A percentile compares a stretch with the other conserved stretches of the same genome.
These are phyloP conservation scores for Dactylellina sp. DNA, from an alignment of 2,329 filamentous ascomycete species.

Conservation along the genomic window DNA sequence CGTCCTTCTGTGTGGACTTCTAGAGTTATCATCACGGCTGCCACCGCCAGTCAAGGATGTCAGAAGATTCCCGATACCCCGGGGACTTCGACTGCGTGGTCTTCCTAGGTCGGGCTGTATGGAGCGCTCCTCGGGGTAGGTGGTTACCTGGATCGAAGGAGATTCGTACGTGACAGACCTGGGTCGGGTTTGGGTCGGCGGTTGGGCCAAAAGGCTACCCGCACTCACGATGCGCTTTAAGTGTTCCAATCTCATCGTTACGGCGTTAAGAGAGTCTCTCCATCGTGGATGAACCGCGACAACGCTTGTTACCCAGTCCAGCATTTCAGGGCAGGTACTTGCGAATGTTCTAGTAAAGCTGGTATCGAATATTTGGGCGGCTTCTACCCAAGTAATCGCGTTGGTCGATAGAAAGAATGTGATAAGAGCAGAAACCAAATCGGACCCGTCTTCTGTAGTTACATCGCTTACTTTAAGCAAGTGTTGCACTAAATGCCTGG, in stretches of 20 bases:
- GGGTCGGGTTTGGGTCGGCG: constrained; percentile 23
- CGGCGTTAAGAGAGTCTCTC: constrained; percentile 48
- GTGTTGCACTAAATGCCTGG: constrained; percentile 31
- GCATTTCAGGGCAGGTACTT: constrained; percentile 30
- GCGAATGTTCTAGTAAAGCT: constrained; percentile 28
- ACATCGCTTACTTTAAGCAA: constrained; percentile 53
- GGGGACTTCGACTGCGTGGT: constrained; percentile 42
- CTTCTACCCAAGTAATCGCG: constrained; percentile 49
- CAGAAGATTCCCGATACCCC: constrained; percentile 29
- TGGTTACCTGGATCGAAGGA: constrained; percentile 41
- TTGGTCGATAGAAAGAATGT: constrained; percentile 54
- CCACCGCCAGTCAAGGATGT: constrained; percentile 18
- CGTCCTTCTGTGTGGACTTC: constrained; percentile 42
- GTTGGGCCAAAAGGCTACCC: constrained; percentile 12
- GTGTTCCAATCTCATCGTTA: constrained; percentile 35
- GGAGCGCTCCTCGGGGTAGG: constrained; percentile 13
- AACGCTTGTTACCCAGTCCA: constrained; percentile 47
- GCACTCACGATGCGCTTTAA: constrained; percentile 31
- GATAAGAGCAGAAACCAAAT: constrained; percentile 43
- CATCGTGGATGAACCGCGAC: constrained; percentile 48
- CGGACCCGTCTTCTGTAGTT: constrained; percentile 50
- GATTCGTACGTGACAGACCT: constrained; percentile 41
- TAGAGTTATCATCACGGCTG: constrained; percentile 20
- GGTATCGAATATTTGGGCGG: constrained; percentile 41
- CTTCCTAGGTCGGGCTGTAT: not conserved